Evolutionary conservation across 2,329 filamentous ascomycete species (phyloP).

Genomic region (Aschersonia sp.): DNA sequence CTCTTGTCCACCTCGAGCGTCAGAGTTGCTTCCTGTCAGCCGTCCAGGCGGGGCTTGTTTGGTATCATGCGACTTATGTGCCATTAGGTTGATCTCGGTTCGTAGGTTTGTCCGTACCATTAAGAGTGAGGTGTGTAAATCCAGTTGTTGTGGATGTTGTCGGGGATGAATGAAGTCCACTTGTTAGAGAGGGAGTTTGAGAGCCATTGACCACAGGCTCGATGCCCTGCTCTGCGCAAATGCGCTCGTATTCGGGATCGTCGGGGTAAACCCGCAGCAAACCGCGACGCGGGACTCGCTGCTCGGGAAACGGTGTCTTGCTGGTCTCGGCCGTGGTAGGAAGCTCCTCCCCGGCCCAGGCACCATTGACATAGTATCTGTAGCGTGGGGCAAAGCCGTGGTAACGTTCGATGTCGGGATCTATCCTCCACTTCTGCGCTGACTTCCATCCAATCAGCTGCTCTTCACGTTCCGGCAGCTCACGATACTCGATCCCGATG

Average conservation of each 20-base stretch:
- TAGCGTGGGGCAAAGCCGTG: constrained; percentile 39
- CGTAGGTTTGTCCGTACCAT: constrained; percentile 14
- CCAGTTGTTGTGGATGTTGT: constrained; percentile 19
- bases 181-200: constrained; percentile 27
- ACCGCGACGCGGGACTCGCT: constrained; percentile 39
- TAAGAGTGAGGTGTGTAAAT: constrained; percentile 12
- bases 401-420: constrained; percentile 37
- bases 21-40: neutral
- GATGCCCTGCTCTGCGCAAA: constrained; percentile 44
- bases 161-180: constrained; percentile 33
- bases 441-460: constrained; percentile 25
- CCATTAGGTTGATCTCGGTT: constrained; percentile 16
- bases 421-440: constrained; percentile 42
- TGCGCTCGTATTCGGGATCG: constrained; percentile 40
- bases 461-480: constrained; percentile 37
- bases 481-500: constrained; percentile 44
- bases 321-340: constrained; percentile 32
- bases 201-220: constrained; percentile 34
- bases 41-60: neutral
- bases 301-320: constrained; percentile 38
- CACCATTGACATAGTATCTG: constrained; percentile 45
- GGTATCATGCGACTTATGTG: constrained; percentile 9
- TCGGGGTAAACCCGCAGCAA: constrained; percentile 36
- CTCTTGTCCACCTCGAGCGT: neutral
- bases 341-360: constrained; percentile 34